Percentiles rank a stretch among this genome's conserved stretches.
Conservation (phyloP, 306 rosid species). For the Calophaca sinica region DNA sequence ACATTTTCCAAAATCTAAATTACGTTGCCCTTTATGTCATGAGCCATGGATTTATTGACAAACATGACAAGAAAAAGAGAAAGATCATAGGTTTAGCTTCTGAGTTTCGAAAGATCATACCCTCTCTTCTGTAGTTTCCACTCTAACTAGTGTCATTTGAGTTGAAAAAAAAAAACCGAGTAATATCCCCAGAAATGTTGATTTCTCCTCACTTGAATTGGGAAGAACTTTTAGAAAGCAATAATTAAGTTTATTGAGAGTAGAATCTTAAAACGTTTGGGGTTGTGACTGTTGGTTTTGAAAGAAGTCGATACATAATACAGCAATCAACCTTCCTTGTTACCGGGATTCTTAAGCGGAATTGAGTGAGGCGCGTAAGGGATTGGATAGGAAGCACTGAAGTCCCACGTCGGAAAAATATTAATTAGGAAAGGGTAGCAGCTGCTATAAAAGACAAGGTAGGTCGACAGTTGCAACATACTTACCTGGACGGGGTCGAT, state of each 20-base stretch:
- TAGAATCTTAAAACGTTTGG: not conserved
- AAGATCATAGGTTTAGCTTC: too few relatives aligned
- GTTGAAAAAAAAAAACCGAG: not conserved
- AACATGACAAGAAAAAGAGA: too few relatives aligned
- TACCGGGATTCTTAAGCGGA: not conserved
- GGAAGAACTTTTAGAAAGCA: not conserved
- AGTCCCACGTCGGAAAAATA: not conserved
- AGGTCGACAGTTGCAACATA: not conserved
- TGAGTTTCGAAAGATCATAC: too few relatives aligned
- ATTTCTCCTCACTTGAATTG: not conserved
- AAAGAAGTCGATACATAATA: not conserved
- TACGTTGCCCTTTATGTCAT: too few relatives aligned
- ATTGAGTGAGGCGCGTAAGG: not conserved
- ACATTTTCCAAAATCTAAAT: too few relatives aligned
- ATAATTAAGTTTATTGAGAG: not conserved
- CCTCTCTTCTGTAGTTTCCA: not conserved
- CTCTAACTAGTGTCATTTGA: not conserved
- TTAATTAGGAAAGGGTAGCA: not conserved
- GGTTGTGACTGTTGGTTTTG: not conserved
- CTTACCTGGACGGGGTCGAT: constrained; percentile 60
- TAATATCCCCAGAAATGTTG: not conserved
- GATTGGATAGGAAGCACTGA: not conserved
- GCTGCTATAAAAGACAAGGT: not conserved
- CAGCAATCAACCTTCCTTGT: not conserved
- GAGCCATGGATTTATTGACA: too few relatives aligned